Conservation (phyloP, 129 eudicot species). For the Flaveria ramosissima region DNA sequence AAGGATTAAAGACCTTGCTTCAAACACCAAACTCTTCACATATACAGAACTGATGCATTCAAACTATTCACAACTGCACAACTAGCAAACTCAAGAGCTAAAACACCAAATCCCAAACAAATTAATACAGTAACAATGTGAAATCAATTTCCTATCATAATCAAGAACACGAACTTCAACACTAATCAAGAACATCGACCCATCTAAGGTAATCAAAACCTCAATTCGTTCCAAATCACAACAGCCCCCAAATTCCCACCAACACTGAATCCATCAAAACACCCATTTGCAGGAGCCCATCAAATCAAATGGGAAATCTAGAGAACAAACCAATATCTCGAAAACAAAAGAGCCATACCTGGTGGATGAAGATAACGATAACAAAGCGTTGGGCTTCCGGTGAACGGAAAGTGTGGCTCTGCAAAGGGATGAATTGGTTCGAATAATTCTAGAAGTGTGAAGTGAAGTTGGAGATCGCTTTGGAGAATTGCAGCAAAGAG, state of each 20-base stretch:
- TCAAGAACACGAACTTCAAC: not conserved
- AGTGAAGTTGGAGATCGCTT: constrained; percentile 25
- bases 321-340: too few relatives aligned
- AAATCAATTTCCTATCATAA: not conserved
- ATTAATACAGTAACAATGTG: not conserved
- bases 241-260: too few relatives aligned
- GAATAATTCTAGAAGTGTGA: constrained; percentile 10
- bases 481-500: constrained; percentile 28
- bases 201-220: not conserved
- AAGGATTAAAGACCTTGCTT: not conserved
- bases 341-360: constrained; percentile 12
- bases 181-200: not conserved
- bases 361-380: constrained; percentile 30
- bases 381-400: constrained; percentile 25
- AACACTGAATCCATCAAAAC: too few relatives aligned
- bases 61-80: not conserved
- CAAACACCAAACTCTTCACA: not conserved
- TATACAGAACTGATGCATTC: too few relatives aligned
- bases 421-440: constrained; percentile 35
- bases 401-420: constrained; percentile 44
- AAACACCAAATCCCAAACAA: not conserved
- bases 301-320: too few relatives aligned
- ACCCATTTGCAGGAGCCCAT: too few relatives aligned
- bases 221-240: constrained; percentile 6
- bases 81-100: constrained; percentile 7